phyloP scores from a whole-genome alignment of 2,329 filamentous ascomycete genomes.

The Monilinia aucupariae region DNA sequence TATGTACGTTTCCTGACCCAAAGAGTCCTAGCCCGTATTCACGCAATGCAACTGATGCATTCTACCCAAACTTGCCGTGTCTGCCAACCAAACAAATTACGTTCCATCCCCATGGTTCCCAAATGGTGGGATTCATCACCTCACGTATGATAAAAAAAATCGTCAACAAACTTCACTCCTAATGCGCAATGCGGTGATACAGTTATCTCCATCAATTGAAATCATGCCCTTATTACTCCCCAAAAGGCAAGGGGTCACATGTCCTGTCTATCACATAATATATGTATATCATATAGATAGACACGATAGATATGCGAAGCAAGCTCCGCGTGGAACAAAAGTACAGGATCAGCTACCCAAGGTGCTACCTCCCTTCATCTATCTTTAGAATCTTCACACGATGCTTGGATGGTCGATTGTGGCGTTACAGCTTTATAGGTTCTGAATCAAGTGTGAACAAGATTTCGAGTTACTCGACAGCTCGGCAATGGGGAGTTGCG shows the following conservation, averaged over 20 bases:
- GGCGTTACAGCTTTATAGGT: neutral
- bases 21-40: neutral
- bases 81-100: neutral
- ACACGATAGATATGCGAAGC: neutral
- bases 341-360: neutral
- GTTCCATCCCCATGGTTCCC: conserved; percentile 1
- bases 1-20: neutral
- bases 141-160: neutral
- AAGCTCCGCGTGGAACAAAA: neutral
- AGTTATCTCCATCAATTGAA: neutral
- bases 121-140: neutral
- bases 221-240: neutral
- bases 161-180: neutral
- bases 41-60: neutral
- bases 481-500: conserved; percentile 5
- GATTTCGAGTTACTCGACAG: conserved; percentile 1
- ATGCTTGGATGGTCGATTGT: neutral
- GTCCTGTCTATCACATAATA: conserved; percentile 1
- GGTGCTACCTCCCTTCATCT: neutral
- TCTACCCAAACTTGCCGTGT: neutral
- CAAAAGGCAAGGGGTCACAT: neutral
- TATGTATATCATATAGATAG: neutral
- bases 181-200: neutral
- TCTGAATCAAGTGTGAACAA: neutral
- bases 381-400: neutral